Evolutionary conservation across 177 flowering plant genomes (phyloP).

Genomic region (Telopea speciosissima): DNA sequence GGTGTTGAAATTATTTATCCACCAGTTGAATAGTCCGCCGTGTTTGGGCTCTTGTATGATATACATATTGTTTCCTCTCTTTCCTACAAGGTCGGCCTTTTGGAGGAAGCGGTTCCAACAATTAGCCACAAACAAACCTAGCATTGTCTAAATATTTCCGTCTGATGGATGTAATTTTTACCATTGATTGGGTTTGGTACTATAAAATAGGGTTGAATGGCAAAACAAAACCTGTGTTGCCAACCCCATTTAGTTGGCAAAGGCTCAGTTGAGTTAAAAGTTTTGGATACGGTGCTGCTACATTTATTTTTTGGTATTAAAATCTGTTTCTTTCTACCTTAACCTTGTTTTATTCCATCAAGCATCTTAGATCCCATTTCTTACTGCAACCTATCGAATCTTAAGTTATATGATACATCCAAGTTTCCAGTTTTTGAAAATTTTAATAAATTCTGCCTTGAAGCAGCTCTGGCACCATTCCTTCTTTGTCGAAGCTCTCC

Average conservation of each 20-base stretch:
- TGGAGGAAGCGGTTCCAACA: too few species aligned
- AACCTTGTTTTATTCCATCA: background rate
- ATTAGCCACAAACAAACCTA: background rate
- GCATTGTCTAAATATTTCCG: background rate
- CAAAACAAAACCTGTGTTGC: too few species aligned
- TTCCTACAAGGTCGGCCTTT: too few species aligned
- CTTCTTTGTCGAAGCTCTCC: conserved; percentile 41
- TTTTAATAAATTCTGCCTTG: background rate
- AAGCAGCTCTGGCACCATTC: conserved; percentile 43
- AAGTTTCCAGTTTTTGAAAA: background rate
- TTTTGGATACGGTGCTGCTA: too few species aligned
- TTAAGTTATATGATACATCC: background rate
- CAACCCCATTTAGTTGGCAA: too few species aligned
- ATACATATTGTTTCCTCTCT: too few species aligned
- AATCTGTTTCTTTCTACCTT: background rate
- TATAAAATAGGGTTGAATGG: too few species aligned
- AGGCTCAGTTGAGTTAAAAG: too few species aligned
- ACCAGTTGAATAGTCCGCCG: too few species aligned
- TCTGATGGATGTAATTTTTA: background rate
- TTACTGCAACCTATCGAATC: background rate
- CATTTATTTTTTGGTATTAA: background rate
- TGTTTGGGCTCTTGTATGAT: too few species aligned
- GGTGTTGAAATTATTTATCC: too few species aligned
- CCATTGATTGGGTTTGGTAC: background rate
- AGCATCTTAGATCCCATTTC: background rate